A percentile compares a stretch with the other conserved stretches of the same genome.
These are phyloP conservation scores for Nitzschia sp. DNA, from an alignment of 108 stramenopile genomes.

Conservation along the genomic window DNA sequence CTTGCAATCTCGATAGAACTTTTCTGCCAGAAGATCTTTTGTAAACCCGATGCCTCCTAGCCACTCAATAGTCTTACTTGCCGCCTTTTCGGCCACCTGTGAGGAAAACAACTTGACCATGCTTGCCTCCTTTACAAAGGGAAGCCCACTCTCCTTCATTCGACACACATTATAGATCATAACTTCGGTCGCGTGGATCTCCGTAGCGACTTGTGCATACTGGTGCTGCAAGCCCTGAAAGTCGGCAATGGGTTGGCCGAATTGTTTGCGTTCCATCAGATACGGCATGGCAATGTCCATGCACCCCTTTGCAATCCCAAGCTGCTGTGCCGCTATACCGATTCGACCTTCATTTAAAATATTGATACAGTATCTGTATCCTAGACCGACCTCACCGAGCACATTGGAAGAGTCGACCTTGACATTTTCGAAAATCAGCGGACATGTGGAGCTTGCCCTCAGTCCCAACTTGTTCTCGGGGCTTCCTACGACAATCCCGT, in stretches of 20 bases:
- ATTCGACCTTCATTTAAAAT: slow-evolving; percentile 97
- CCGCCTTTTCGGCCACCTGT: slow-evolving; percentile 89
- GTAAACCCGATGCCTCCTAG: slow-evolving; percentile 95
- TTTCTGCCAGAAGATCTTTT: slow-evolving; percentile 87
- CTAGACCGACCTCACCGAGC: slow-evolving; percentile 89
- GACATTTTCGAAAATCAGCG: slow-evolving; percentile 87
- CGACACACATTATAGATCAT: slow-evolving; percentile 94
- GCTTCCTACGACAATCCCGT: slow-evolving; percentile 81
- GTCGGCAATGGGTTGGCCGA: slow-evolving; percentile 85
- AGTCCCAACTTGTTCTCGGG: slow-evolving; percentile 94
- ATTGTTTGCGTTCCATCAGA: slow-evolving; percentile 89
- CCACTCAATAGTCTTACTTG: slow-evolving; percentile 89
- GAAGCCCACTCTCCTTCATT: slow-evolving; percentile 84
- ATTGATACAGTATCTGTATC: slow-evolving; percentile 95
- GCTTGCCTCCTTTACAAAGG: slow-evolving; percentile 94
- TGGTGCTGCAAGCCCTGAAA: slow-evolving; percentile 97
- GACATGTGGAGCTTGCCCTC: slow-evolving; percentile 90
- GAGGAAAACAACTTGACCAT: slow-evolving; percentile 92
- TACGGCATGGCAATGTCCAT: slow-evolving; percentile 91
- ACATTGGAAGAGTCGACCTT: slow-evolving; percentile 73
- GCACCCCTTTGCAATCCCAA: slow-evolving; percentile 94
- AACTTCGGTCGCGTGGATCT: slow-evolving; percentile 91
- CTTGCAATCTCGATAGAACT: slow-evolving; percentile 96
- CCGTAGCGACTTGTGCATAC: slow-evolving; percentile 90
- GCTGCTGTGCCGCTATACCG: slow-evolving; percentile 91